Evolutionary conservation across 768 basidiomycete species (phyloP).

Genomic region (Lepiota venenata): DNA sequence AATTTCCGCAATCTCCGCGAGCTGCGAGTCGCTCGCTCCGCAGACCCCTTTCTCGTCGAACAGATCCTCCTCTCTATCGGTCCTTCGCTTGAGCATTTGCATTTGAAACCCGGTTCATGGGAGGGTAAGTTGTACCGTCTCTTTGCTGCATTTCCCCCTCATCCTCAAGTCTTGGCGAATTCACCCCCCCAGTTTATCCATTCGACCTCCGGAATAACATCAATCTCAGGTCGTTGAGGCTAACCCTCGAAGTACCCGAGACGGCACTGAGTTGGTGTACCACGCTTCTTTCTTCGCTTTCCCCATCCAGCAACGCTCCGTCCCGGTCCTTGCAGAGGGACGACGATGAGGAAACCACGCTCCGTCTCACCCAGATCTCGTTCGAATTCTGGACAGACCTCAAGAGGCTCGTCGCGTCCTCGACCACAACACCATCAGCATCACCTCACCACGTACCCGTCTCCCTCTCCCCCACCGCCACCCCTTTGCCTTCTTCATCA

Average conservation of each 20-base stretch:
- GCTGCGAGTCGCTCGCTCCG: constrained; percentile 38
- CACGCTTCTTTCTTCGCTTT: constrained; percentile 23
- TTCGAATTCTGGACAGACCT: constrained; percentile 41
- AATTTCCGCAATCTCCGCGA: constrained; percentile 37
- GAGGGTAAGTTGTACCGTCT: constrained; percentile 27
- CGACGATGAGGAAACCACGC: constrained; percentile 10
- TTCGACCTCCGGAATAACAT: constrained; percentile 33
- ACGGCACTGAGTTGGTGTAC: constrained; percentile 36
- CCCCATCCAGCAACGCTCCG: constrained; percentile 18
- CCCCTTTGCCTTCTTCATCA: background rate
- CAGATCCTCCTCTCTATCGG: constrained; percentile 33
- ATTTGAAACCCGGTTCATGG: constrained; percentile 41
- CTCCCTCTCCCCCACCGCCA: background rate
- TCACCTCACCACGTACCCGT: background rate
- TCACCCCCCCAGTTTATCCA: constrained; percentile 21
- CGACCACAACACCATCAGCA: background rate
- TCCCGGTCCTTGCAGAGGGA: background rate
- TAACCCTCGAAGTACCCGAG: constrained; percentile 37
- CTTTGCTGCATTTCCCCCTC: background rate
- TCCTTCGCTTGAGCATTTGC: constrained; percentile 35
- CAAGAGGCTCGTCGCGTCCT: constrained; percentile 25
- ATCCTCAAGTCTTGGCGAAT: background rate
- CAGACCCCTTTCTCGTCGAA: constrained; percentile 30
- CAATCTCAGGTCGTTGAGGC: constrained; percentile 33
- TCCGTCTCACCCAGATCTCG: constrained; percentile 26